phyloP scores from a whole-genome alignment of 1,284 basidiomycete genomes.

The Thecaphora thlaspeos region DNA sequence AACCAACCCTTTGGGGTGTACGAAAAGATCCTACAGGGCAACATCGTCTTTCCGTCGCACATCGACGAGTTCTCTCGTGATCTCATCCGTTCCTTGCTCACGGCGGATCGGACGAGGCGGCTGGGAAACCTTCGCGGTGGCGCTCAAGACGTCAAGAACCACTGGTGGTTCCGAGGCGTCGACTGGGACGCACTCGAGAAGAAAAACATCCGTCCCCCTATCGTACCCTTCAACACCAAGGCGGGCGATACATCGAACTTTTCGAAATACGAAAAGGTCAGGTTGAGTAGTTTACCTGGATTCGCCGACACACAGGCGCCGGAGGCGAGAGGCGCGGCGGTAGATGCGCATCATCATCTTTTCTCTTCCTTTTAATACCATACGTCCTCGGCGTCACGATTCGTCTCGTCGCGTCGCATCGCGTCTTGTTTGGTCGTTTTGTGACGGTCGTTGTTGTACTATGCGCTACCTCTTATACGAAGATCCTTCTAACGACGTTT shows the following conservation, averaged over 20 bases:
- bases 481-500: too few relatives aligned
- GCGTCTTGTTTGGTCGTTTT: too few relatives aligned
- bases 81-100: slow-evolving; percentile 61
- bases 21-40: slow-evolving; percentile 60
- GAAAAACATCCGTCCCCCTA: slow-evolving; percentile 61
- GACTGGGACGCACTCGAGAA: slow-evolving; percentile 59
- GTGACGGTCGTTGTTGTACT: too few relatives aligned
- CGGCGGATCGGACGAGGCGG: slow-evolving; percentile 60
- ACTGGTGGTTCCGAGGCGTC: slow-evolving; percentile 62
- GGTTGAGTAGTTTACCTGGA: slow-evolving; percentile 20
- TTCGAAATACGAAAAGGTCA: slow-evolving; percentile 28
- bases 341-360: too few relatives aligned
- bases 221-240: slow-evolving; percentile 60
- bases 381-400: too few relatives aligned
- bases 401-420: too few relatives aligned
- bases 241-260: slow-evolving; percentile 65
- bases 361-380: too few relatives aligned
- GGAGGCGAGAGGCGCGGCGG: too few relatives aligned
- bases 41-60: slow-evolving; percentile 61
- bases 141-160: slow-evolving; percentile 61
- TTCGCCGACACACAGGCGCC: too few relatives aligned
- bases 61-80: slow-evolving; percentile 61
- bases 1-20: slow-evolving; percentile 44
- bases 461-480: too few relatives aligned
- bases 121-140: slow-evolving; percentile 62